A percentile compares a stretch with the other conserved stretches of the same genome.
phyloP scores from a whole-genome alignment of 345 rosid genomes.

The Syzygium aromaticum region DNA sequence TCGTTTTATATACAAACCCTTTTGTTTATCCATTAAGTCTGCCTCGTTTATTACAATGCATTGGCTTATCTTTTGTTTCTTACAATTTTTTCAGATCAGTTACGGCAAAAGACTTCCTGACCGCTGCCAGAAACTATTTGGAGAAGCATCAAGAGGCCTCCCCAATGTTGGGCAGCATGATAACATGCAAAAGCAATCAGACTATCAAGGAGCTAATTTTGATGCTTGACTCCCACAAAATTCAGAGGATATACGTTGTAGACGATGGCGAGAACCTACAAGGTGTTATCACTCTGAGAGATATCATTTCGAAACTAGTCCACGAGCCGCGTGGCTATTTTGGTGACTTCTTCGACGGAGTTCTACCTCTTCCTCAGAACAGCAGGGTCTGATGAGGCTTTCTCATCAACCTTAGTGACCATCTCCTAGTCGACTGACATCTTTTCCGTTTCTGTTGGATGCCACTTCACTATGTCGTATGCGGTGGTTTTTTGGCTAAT shows the following conservation, averaged over 20 bases:
- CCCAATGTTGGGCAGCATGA: constrained; percentile 48
- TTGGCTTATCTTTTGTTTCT: neutral
- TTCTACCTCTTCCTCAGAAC: constrained; percentile 62
- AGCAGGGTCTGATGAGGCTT: constrained; percentile 49
- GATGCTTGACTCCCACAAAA: constrained; percentile 58
- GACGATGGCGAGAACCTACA: constrained; percentile 75
- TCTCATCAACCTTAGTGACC: neutral
- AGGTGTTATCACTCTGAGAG: constrained; percentile 88
- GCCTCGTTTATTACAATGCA: neutral
- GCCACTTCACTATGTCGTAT: neutral
- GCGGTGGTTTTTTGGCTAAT: neutral
- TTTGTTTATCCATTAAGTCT: neutral
- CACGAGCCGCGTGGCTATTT: constrained; percentile 96
- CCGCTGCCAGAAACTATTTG: constrained; percentile 57
- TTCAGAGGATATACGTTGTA: constrained; percentile 76
- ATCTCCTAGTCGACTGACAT: neutral
- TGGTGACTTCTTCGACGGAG: constrained; percentile 95
- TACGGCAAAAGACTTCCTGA: constrained; percentile 75
- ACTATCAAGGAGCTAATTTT: constrained; percentile 69
- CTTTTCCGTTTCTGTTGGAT: neutral
- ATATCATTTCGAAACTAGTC: constrained; percentile 83
- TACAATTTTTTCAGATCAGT: constrained; percentile 39
- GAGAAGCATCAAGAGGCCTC: constrained; percentile 42
- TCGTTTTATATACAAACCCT: neutral
- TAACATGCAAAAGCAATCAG: constrained; percentile 55